Evolutionary conservation across 2,329 filamentous ascomycete species (phyloP).

Genomic region (Penicillium thymicola): DNA sequence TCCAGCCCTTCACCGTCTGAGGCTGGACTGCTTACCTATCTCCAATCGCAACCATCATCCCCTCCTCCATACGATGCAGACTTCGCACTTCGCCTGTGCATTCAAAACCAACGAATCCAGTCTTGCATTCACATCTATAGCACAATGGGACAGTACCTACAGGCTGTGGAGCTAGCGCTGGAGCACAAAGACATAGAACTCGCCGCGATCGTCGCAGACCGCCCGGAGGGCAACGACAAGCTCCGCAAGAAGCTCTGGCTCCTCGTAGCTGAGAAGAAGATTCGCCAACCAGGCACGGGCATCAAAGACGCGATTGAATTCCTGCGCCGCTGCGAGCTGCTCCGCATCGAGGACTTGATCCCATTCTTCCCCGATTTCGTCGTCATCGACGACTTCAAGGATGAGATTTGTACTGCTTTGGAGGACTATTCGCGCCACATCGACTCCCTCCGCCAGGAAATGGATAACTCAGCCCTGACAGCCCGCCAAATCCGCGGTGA

Average conservation of each 20-base stretch:
- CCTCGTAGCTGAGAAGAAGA: slow-evolving; percentile 90
- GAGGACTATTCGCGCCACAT: slow-evolving; percentile 93
- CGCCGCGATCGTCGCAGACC: slow-evolving; percentile 82
- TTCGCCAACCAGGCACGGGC: slow-evolving; percentile 71
- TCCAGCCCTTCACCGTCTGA: slow-evolving; percentile 81
- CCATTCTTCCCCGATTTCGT: slow-evolving; percentile 99
- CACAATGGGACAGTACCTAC: slow-evolving; percentile 89
- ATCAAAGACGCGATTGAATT: slow-evolving; percentile 96
- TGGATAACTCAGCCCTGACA: slow-evolving; percentile 90
- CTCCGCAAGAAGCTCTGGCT: slow-evolving; percentile 95
- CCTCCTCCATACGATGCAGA: slow-evolving; percentile 87
- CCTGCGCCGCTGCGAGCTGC: slow-evolving; percentile 81
- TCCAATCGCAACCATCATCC: slow-evolving; percentile 85
- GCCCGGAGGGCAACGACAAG: slow-evolving; percentile 69
- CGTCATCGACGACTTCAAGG: slow-evolving; percentile 98
- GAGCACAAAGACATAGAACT: slow-evolving; percentile 87
- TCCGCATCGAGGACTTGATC: slow-evolving; percentile 94
- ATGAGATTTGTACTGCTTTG: slow-evolving; percentile 90
- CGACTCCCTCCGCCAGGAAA: slow-evolving; percentile 81
- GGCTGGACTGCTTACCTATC: slow-evolving; percentile 78
- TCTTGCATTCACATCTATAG: slow-evolving; percentile 97
- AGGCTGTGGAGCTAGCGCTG: slow-evolving; percentile 88
- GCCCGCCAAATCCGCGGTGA: slow-evolving; percentile 88
- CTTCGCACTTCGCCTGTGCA: slow-evolving; percentile 92
- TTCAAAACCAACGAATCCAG: slow-evolving; percentile 87